Evolutionary conservation across 352 stramenopile genomes (phyloP).

Genomic region (Pythium inflatum): DNA sequence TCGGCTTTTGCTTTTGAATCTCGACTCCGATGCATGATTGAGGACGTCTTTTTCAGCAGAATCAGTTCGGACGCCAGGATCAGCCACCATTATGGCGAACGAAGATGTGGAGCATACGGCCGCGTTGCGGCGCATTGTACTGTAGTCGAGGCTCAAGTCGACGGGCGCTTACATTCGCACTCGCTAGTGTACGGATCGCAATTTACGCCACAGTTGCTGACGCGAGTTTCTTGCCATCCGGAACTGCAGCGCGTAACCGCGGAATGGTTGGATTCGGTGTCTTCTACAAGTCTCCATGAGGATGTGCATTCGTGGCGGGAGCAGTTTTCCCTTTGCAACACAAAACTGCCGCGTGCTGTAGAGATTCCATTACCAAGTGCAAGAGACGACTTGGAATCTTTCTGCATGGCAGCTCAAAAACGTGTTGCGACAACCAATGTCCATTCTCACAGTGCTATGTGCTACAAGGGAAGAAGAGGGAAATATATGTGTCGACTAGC

Average conservation of each 20-base stretch:
- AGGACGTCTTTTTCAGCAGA: slow-evolving; percentile 1
- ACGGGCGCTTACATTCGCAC: slow-evolving; percentile 31
- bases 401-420: neutral
- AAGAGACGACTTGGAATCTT: neutral
- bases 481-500: slow-evolving; percentile 31
- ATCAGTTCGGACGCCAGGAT: neutral
- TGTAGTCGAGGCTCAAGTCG: slow-evolving; percentile 29
- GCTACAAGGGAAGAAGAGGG: slow-evolving; percentile 22
- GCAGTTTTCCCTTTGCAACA: neutral
- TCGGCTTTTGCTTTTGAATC: slow-evolving; percentile 15
- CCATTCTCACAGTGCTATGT: slow-evolving; percentile 27
- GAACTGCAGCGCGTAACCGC: neutral
- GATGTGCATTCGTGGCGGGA: neutral
- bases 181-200: slow-evolving; percentile 16
- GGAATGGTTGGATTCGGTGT: slow-evolving; percentile 11
- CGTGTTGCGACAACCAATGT: slow-evolving; percentile 18
- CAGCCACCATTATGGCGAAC: slow-evolving; percentile 13
- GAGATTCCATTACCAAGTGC: neutral
- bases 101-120: slow-evolving; percentile 4
- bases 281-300: neutral
- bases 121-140: slow-evolving; percentile 16
- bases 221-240: slow-evolving; percentile 5
- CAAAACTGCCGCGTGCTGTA: neutral
- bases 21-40: neutral
- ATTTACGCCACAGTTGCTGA: slow-evolving; percentile 15